Conservation (phyloP, 2,329 filamentous ascomycete species). For the Xylariomycetidae sp. region DNA sequence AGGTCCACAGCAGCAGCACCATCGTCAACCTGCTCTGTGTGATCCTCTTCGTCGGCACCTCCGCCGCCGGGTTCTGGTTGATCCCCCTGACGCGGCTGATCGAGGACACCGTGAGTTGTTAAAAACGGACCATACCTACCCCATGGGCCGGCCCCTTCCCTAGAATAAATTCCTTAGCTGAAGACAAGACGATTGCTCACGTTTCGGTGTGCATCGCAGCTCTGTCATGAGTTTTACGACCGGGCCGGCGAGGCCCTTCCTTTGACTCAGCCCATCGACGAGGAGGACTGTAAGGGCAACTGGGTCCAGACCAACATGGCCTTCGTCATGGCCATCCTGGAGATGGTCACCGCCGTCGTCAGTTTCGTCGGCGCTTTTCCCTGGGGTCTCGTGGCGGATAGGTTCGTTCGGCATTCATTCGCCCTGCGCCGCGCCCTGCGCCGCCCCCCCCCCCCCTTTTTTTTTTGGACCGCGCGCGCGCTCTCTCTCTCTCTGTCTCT, state of each 20-base stretch:
- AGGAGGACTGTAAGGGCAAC: constrained; percentile 30
- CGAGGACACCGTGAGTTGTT: constrained; percentile 35
- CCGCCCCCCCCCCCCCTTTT: no score
- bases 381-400: constrained; percentile 32
- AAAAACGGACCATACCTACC: no score
- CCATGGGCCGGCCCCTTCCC: no score
- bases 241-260: constrained; percentile 7
- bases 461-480: neutral
- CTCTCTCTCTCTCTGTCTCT: no score
- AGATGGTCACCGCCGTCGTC: constrained; percentile 25
- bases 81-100: constrained; percentile 30
- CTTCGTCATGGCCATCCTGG: constrained; percentile 26
- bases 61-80: constrained; percentile 23
- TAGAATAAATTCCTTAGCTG: no score
- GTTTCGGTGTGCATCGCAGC: no score
- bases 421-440: no score
- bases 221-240: constrained; percentile 33
- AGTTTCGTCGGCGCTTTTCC: constrained; percentile 32
- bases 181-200: no score
- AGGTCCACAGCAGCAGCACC: constrained; percentile 17
- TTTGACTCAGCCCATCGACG: constrained; percentile 33
- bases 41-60: constrained; percentile 27
- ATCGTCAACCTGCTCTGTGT: constrained; percentile 28
- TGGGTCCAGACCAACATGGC: constrained; percentile 31
- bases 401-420: constrained; percentile 6